Percentiles rank a stretch among this genome's conserved stretches.
These are phyloP conservation scores for Pleurotus platypus DNA, from an alignment of 768 basidiomycete genomes.

Conservation along the genomic window DNA sequence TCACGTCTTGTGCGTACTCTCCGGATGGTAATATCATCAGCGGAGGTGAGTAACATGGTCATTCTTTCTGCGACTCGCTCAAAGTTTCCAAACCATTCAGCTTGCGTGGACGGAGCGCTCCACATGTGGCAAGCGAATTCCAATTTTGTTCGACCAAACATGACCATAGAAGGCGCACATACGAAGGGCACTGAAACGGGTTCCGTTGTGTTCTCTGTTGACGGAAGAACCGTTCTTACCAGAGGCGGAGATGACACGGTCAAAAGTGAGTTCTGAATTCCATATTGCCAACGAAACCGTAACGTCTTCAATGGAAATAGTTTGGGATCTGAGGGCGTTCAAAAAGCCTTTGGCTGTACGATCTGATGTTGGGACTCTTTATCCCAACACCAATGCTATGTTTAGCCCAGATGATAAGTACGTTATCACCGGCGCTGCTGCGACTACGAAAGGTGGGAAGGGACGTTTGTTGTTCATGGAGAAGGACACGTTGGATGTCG, in stretches of 20 bases:
- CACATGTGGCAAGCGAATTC: conserved; percentile 92
- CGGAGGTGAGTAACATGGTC: conserved; percentile 54
- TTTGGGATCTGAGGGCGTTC: conserved; percentile 93
- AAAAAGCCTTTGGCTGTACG: conserved; percentile 82
- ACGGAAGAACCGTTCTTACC: conserved; percentile 80
- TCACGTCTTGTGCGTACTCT: conserved; percentile 84
- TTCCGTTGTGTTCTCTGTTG: conserved; percentile 83
- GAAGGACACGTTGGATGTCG: conserved; percentile 66
- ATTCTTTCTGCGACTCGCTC: conserved; percentile 7
- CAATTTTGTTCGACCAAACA: conserved; percentile 90
- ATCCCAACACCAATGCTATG: conserved; percentile 89
- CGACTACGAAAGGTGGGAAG: conserved; percentile 58
- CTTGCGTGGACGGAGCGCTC: conserved; percentile 86
- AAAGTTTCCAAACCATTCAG: conserved; percentile 33
- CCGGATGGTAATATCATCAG: conserved; percentile 87
- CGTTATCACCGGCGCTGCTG: conserved; percentile 80
- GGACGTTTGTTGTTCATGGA: conserved; percentile 75
- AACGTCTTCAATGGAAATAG: conserved; percentile 34
- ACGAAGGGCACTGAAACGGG: conserved; percentile 83
- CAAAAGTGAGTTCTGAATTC: conserved; percentile 68
- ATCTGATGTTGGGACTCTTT: conserved; percentile 65
- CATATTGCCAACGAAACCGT: not conserved
- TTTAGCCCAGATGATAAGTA: conserved; percentile 95
- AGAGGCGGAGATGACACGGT: conserved; percentile 94
- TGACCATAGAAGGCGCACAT: conserved; percentile 86